Base-by-base conservation (phyloP, 257 asterid species). In the Lantana camara region DNA sequence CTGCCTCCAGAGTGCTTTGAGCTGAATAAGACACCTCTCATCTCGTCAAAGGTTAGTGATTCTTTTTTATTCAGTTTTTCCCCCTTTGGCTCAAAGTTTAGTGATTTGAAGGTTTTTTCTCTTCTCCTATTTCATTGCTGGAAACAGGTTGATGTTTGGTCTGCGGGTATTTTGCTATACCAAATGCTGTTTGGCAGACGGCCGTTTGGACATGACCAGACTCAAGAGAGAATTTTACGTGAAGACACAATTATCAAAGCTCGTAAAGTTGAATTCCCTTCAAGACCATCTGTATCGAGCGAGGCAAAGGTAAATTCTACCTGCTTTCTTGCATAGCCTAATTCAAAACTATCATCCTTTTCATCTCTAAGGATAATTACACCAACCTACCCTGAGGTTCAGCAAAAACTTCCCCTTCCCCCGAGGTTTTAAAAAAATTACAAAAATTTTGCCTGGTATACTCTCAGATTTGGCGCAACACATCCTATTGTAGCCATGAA, bases 1-100 rank as follows among this genome's bases (percentile, higher is more conserved):
- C 81, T 94, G 70, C 99, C 99, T 71, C 97, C 99, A 14, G 99
- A 94, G 72, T 94, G 99, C 86, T 94, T 94, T 84, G 99, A 94
- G 82, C 90, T 94, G 56, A 86, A 66, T 86, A 90, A 84, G 86
- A 90, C 84, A 57, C 99, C 99, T 75, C 85, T 90, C 65, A 94
- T 94, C 63, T 94, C 99, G 68, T 94, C 99, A 16, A 94, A 86
- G 97, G 99, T 86, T 68, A 67, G 86, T 56, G 51, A 60, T 15
- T 27, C n/a, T 27, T 27, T 27, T 27, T 27, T 27, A 27, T 27
- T 27, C 2, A 2, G 32, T 27, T 2, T 27, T 27, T 27, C 2
- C 5, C 5, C 32, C 5, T 5, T 27, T n/a, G n/a, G 32, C 32
- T 27, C 32, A 27, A 27, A 27, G 32, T 2, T 27, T 27, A 2